Percentiles rank a stretch among this genome's conserved stretches.
These are phyloP conservation scores for Cydonia oblonga DNA, from an alignment of 331 rosid genomes.

Conservation along the genomic window DNA sequence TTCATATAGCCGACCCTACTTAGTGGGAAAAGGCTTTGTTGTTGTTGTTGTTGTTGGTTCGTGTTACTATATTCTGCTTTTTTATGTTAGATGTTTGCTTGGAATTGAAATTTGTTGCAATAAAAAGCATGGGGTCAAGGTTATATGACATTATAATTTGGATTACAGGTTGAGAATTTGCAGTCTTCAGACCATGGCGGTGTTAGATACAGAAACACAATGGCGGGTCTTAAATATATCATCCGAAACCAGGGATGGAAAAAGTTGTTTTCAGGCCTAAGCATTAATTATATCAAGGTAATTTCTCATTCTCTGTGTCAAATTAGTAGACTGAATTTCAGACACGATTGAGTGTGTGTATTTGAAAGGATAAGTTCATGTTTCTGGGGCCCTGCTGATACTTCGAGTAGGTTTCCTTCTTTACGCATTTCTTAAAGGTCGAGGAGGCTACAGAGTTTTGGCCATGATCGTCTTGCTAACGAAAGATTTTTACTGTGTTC, in stretches of 20 bases:
- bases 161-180: conserved; percentile 54
- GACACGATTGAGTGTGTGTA: neutral
- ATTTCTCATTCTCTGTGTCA: conserved; percentile 9
- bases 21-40: no score
- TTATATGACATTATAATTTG: neutral
- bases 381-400: neutral
- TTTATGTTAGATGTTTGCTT: neutral
- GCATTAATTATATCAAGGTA: conserved; percentile 92
- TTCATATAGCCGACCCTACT: no score
- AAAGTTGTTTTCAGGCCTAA: conserved; percentile 85
- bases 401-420: neutral
- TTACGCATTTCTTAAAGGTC: neutral
- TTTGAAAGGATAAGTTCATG: neutral
- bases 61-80: neutral
- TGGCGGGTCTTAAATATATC: conserved; percentile 52
- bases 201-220: conserved; percentile 47
- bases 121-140: neutral
- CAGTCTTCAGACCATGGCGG: conserved; percentile 36
- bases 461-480: neutral
- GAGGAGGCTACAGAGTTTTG: neutral
- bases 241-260: conserved; percentile 74
- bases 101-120: neutral
- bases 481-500: neutral
- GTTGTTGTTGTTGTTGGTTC: no score
- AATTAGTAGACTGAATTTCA: neutral